Base-by-base conservation (phyloP, 805 yeast genomes). In the Grigorovia yakushimaensis region DNA sequence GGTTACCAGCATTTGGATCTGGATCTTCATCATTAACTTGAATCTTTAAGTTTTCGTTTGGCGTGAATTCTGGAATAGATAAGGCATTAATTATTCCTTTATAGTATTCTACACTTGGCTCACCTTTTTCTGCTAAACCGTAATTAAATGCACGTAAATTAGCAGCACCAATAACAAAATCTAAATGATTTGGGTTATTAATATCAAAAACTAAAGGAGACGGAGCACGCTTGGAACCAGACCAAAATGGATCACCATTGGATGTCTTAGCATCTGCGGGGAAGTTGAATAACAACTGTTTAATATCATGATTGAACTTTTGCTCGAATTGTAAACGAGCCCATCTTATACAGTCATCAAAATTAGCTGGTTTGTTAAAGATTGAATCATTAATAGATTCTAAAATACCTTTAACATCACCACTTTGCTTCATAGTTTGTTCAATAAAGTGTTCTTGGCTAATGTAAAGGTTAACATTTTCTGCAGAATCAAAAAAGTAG, bases 201-300 rank as follows among this genome's bases (percentile, higher is more conserved):
- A 84, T 73, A 61, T 88, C 91, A 63, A 93, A 88, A 13, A 54
- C 72, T 52, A 88, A 73, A n/a, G 96, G 87, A 41, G 74, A 77
- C 43, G 99, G 99, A 18, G 96, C 95, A 65, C 98, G 82, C 70
- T 93, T 93, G 33, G 98, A 93, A 47, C 97, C 96, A 19, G 95
- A 79, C 99, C 99, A 93, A 69, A 93, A 93, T 56, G 94, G 93
- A 30, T 82, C 88, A 47, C 98, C 98, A 44, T 75, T 75, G 0
- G 95, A 79, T 3, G 96, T 93, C 41, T 76, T 81, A 4, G 98
- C 93, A 68, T 93, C 98, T 51, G 77, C 79, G 19, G 99, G 99
- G 78, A 93, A 93, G 64, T 91, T 93, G 74, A 78, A 93, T 55
- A 93, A 74, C 61, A 93, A 76, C 72, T 93, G 99, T 61, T 80